Base-by-base conservation (phyloP, 306 rosid genomes). In the Styphnolobium japonicum region DNA sequence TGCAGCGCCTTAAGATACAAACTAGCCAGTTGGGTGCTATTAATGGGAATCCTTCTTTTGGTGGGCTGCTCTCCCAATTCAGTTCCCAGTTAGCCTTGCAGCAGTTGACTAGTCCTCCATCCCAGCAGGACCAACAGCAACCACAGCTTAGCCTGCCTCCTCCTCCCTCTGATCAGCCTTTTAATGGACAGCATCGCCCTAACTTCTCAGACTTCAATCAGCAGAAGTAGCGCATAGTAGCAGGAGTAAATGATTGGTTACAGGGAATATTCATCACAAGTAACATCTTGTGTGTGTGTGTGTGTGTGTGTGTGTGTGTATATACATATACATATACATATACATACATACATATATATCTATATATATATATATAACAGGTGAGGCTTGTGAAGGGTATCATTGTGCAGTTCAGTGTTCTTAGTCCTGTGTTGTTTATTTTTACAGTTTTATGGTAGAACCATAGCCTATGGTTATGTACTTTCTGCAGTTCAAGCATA, bases 1-100 rank as follows among this genome's bases (percentile, higher is more conserved):
- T 93, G 64, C 92, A 93, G 79, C 90, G 92, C 77, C 99, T 95
- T n/a, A 90, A 94, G 93, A 87, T 87, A 2, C 91, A 88, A 60
- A 83, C 86, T 4, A 89, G 66, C 53, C 80, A 53, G 1, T 63
- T 83, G 27, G 89, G 86, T 10, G 83, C 85, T 18, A 79, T 88
- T 3, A 80, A 84, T 23, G 89, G 94, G 27, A 85, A 84, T 82
- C 84, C 90, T 49, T 87, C 89, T 77, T 86, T 63, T 70, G 75
- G 89, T 61, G 94, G 90, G 39, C 56, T 92, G 11, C 89, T 88
- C 40, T 83, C 90, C 43, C 99, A 91, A 55, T 93, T 87, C 40
- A 77, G 85, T 22, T 18, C 91, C 19, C 98, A 90, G 69, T 60
- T 88, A 4, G 81, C 86, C 48, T 73, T 86, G 76, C 90, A 84